A percentile compares a stretch with the other conserved stretches of the same genome.
Evolutionary conservation across 441 rosid species (phyloP).

Genomic region (Adansonia madagascariensis): DNA sequence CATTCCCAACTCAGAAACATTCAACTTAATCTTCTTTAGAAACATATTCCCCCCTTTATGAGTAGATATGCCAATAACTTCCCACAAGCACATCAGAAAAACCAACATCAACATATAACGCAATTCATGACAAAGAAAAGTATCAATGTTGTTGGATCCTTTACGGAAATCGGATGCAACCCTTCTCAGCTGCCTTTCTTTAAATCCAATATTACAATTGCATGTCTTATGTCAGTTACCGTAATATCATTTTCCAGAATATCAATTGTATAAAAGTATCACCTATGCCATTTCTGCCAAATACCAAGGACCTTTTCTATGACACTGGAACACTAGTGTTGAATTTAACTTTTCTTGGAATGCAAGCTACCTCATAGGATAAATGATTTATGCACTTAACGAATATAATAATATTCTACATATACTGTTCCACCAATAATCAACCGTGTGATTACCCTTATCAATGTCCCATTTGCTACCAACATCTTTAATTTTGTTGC

Average conservation of each 20-base stretch:
- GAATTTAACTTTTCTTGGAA: slow-evolving; percentile 14
- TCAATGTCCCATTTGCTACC: slow-evolving; percentile 70
- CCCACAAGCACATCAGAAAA: not conserved
- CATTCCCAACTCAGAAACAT: slow-evolving; percentile 11
- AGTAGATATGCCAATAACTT: not conserved
- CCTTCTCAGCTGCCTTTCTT: not conserved
- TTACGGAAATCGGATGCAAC: slow-evolving; percentile 5
- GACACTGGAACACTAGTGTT: not conserved
- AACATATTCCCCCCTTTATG: not conserved
- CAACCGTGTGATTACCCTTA: slow-evolving; percentile 56
- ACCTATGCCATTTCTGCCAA: not conserved
- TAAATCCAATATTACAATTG: not conserved
- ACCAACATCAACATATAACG: not conserved
- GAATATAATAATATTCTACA: slow-evolving; percentile 4
- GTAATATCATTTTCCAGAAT: slow-evolving; percentile 17
- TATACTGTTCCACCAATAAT: not conserved
- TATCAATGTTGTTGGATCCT: not conserved
- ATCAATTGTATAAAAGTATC: not conserved
- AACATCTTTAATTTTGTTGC: slow-evolving; percentile 67
- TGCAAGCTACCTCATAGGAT: not conserved
- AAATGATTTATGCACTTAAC: not conserved
- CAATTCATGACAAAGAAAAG: not conserved
- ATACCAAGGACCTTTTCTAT: not conserved
- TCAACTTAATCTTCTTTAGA: slow-evolving; percentile 10
- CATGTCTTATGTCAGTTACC: not conserved